Conservation (phyloP, 352 stramenopile species). For the Globisporangium radiosum region DNA sequence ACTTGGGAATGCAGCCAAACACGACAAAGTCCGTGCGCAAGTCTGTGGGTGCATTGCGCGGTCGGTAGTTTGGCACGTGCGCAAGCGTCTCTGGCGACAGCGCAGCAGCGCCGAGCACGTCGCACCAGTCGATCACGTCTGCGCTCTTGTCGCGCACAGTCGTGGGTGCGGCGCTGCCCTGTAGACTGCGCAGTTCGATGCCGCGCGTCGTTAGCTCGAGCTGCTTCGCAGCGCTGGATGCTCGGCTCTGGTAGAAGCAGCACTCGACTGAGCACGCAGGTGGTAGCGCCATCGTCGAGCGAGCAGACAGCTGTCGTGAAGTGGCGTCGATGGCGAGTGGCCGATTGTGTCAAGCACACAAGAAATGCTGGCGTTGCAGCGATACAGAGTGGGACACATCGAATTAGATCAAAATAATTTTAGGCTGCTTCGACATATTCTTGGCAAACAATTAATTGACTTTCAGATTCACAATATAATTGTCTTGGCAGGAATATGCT, state of each 20-base stretch:
- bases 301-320: no score
- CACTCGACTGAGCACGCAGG: conserved; percentile 4
- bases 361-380: no score
- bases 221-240: conserved; percentile 3
- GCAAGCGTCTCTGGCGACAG: conserved; percentile 2
- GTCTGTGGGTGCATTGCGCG: background rate
- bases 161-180: background rate
- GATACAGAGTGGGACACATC: no score
- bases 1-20: conserved; percentile 12
- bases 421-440: no score
- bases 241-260: conserved; percentile 11
- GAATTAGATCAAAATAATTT: no score
- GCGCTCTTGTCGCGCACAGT: conserved; percentile 4
- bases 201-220: conserved; percentile 7
- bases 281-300: no score
- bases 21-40: conserved; percentile 9
- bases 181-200: conserved; percentile 4
- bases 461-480: no score
- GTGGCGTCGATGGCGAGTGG: no score
- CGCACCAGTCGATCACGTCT: conserved; percentile 8
- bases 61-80: conserved; percentile 7
- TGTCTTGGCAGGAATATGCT: no score
- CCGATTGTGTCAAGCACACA: no score
- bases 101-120: conserved; percentile 8
- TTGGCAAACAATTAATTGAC: no score